These are phyloP conservation scores for Glycyrrhiza uralensis DNA, from an alignment of 306 rosid species.

Conservation along the genomic window DNA sequence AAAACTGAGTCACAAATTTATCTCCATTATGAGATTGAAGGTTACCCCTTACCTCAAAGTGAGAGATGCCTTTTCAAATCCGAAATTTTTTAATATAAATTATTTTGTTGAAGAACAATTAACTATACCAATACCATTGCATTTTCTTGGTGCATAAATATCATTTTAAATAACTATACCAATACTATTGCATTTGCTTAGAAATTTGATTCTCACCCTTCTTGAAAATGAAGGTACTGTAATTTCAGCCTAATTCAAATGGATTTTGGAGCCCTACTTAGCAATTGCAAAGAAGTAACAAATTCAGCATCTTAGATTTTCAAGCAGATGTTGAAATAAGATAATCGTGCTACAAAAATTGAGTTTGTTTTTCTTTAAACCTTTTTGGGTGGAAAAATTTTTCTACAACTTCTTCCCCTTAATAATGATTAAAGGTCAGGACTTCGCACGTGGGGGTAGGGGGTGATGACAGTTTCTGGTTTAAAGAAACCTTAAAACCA, in stretches of 20 bases:
- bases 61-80: neutral
- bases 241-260: no score
- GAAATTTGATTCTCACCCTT: no score
- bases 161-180: no score
- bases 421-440: neutral
- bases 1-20: constrained; percentile 13
- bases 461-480: neutral
- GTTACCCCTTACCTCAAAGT: constrained; percentile 31
- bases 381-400: neutral
- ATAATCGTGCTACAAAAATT: no score
- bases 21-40: constrained; percentile 9
- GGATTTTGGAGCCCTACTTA: neutral
- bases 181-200: neutral
- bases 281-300: neutral
- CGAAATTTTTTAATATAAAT: neutral
- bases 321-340: neutral
- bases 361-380: neutral
- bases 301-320: neutral
- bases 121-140: neutral
- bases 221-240: no score
- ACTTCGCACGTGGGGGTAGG: no score
- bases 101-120: neutral
- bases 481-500: constrained; percentile 21
- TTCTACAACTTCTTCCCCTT: neutral
- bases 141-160: neutral